Base-by-base conservation (phyloP, 2,329 filamentous ascomycete genomes). In the Fonsecaea nubica region DNA sequence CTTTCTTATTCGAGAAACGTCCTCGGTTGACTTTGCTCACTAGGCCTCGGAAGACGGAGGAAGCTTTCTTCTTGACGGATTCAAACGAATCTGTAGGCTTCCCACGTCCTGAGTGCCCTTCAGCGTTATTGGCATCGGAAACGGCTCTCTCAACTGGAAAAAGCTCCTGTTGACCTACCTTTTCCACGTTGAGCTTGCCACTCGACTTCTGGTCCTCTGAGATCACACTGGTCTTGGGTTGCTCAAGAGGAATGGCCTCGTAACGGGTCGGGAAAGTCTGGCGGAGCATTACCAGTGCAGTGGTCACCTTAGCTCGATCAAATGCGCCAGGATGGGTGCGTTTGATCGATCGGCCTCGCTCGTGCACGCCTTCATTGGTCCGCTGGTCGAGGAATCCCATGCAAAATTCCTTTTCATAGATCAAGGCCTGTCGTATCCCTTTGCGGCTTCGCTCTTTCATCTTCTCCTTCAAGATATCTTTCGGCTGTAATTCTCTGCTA, bases 261-360 rank as follows among this genome's bases (percentile, higher is more conserved):
- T 59, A 59, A 2, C 21, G 9, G 15, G 7, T 9, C 12, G 57
- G 57, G 45, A 45, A 59, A 33, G 57, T 45, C 42, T 59, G 32
- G 18, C 40, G 57, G 30, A 59, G 57, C 57, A 50, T 50, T 10
- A 42, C 50, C n/a, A 59, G 40, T 32, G 57, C 40, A 15, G 42
- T 33, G 32, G 36, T n/a, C 15, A 59, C 40, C 30, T 59, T 59
- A 4, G 12, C n/a, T 6, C 57, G 57, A 18, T 59, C 12, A 32
- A 50, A 59, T 12, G 57, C 57, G 57, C 40, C 40, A 35, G 57
- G 40, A 50, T 50, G 25, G 25, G 57, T 50, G 12, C 40, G 58
- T 33, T 61, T 61, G 45, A 52, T 38, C 36, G 45, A 35, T 12
- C 58, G 58, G 30, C 25, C 58, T 48, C 18, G 57, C 25, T 50